phyloP scores from a whole-genome alignment of 345 rosid species.

The Pistacia vera region DNA sequence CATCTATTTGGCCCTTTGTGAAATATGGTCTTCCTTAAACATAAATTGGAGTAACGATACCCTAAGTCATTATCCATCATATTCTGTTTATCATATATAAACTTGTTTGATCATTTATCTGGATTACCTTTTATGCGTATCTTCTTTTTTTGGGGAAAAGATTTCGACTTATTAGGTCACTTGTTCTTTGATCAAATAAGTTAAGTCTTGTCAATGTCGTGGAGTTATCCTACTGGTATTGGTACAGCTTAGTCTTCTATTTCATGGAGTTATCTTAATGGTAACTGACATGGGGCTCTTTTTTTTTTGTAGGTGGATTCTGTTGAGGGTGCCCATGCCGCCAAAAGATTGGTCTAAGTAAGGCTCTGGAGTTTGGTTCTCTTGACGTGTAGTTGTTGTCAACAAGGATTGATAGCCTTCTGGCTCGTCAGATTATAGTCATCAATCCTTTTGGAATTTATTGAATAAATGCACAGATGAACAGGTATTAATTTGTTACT shows the following conservation, averaged over 20 bases:
- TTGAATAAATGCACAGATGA: conserved; percentile 98
- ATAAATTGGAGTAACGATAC: background rate
- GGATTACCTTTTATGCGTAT: background rate
- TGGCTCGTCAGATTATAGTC: conserved; percentile 91
- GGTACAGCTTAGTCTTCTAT: background rate
- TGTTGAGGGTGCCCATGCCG: conserved; percentile 99
- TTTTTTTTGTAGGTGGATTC: conserved; percentile 76
- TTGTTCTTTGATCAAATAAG: background rate
- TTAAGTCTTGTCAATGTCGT: background rate
- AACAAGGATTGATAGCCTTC: conserved; percentile 98
- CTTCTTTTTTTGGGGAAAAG: conserved; percentile 1
- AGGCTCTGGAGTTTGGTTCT: conserved; percentile 97
- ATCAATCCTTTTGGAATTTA: conserved; percentile 91
- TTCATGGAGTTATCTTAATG: background rate
- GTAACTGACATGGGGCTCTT: background rate
- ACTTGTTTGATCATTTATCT: background rate
- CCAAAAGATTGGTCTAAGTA: conserved; percentile 95
- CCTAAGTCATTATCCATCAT: background rate
- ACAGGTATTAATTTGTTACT: conserved; percentile 56
- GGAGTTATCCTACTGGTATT: background rate
- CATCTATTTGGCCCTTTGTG: background rate
- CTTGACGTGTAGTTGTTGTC: conserved; percentile 95
- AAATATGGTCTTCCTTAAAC: background rate
- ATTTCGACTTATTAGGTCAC: conserved; percentile 2
- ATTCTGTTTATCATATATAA: background rate